Evolutionary conservation across 2,329 filamentous ascomycete genomes (phyloP), one percentile per base, ranked within the genome.

Genomic region (Xylaria sp.): DNA sequence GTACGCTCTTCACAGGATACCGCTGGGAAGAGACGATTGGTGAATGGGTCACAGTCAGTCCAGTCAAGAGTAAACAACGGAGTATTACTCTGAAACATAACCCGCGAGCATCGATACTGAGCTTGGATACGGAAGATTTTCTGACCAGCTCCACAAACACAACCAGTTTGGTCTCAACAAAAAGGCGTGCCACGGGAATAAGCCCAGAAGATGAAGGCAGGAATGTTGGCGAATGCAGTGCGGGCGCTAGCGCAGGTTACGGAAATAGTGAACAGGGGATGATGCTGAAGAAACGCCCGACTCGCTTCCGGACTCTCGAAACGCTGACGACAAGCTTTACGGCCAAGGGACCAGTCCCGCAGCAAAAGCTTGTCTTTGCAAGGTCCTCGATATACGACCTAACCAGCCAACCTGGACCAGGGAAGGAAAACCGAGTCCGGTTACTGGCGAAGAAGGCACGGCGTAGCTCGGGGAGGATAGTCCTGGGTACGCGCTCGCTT

Each of bases 11-110:
- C 57, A 69, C 62, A 44, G 69, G 63, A 68, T 82, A 75, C 70
- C 71, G 78, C 37, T 84, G 81, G 81, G 81, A 83, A 66, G 80
- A 82, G 65, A 78, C 77, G 50, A 83, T 84, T 67, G 77, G 79
- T 42, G 81, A 83, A 68, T 84, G 81, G 81, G 77, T 84, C 54
- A 79, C 75, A 16, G 74, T 72, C 46, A 82, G 78, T 50, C 80
- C 80, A 34, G 70, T 66, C 54, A 52, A 62, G 44, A 69, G 71
- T 52, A 66, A 63, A 59, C 62, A 56, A 2, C 61, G 42, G 52
- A 50, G 50, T 8, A 30, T 50, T 19, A 48, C 49, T 67, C 69
- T 52, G 42, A 59, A 55, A 69, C 66, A 61, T 58, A 58, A 55
- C 57, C 61, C 59, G 55, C 58, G 63, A 61, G 65, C 63, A 57